phyloP scores from a whole-genome alignment of 1,284 basidiomycete species.

The Malassezia equina region DNA sequence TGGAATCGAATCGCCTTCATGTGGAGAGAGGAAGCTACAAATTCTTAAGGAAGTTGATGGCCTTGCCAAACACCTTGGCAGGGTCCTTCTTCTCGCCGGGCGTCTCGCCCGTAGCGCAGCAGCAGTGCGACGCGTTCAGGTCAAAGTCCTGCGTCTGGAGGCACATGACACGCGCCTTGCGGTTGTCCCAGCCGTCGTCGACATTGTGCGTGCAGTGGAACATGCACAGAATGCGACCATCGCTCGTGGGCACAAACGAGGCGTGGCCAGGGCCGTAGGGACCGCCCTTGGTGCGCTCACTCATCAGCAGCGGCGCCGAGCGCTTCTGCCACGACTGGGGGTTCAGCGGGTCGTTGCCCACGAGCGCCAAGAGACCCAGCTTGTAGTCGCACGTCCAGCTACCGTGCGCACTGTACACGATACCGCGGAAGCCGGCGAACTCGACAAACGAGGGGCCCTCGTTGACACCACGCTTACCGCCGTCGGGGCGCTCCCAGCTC shows the following conservation, averaged over 20 bases:
- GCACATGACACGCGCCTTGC: slow-evolving; percentile 15
- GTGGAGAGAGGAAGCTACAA: slow-evolving; percentile 42
- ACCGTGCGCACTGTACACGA: slow-evolving; percentile 21
- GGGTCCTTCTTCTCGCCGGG: neutral
- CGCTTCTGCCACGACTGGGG: slow-evolving; percentile 16
- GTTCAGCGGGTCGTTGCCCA: slow-evolving; percentile 13
- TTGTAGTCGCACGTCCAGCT: slow-evolving; percentile 22
- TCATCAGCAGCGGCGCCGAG: slow-evolving; percentile 10
- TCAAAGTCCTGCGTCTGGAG: slow-evolving; percentile 6
- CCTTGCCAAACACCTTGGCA: slow-evolving; percentile 5
- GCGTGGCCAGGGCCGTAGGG: slow-evolving; percentile 18
- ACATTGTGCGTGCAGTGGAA: slow-evolving; percentile 15
- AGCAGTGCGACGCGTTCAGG: slow-evolving; percentile 1
- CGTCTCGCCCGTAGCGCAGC: slow-evolving; percentile 12
- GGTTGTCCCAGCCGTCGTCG: slow-evolving; percentile 18
- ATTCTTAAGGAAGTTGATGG: slow-evolving; percentile 8
- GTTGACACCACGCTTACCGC: slow-evolving; percentile 18
- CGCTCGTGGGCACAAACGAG: slow-evolving; percentile 13
- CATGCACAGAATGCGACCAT: slow-evolving; percentile 10
- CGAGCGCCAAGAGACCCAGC: slow-evolving; percentile 12
- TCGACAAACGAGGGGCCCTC: slow-evolving; percentile 16
- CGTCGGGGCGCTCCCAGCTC: slow-evolving; percentile 15
- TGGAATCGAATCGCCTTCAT: slow-evolving; percentile 54
- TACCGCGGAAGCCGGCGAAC: slow-evolving; percentile 9
- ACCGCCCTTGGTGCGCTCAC: slow-evolving; percentile 6